Conservation (phyloP, 345 rosid species). For the Melastoma malabathricum region DNA sequence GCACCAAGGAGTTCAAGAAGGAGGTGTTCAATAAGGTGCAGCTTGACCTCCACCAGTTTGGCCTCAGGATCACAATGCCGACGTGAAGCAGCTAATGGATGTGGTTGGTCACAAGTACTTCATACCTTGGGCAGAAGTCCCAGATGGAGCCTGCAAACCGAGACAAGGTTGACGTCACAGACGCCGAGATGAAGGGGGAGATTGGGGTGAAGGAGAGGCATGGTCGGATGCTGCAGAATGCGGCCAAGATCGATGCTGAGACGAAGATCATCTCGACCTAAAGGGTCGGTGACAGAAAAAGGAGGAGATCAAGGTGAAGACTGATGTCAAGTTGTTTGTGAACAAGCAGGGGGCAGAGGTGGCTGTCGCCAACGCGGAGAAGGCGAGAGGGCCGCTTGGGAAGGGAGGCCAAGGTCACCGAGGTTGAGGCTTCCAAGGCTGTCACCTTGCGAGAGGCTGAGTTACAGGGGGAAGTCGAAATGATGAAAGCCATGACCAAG, state of each 20-base stretch:
- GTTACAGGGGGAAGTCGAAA: conserved; percentile 62
- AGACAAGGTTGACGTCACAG: conserved; percentile 57
- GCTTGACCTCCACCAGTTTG: conserved; percentile 63
- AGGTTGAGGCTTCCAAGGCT: conserved; percentile 46
- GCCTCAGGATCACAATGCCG: conserved; percentile 59
- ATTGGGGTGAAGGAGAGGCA: conserved; percentile 41
- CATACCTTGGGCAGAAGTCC: conserved; percentile 71
- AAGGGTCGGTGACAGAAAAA: conserved; percentile 54
- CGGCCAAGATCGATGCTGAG: conserved; percentile 63
- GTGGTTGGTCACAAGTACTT: conserved; percentile 82
- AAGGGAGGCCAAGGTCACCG: conserved; percentile 62
- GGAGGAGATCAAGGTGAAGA: conserved; percentile 53
- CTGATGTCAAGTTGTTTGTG: conserved; percentile 58
- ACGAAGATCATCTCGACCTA: conserved; percentile 47
- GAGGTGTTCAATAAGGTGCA: conserved; percentile 76
- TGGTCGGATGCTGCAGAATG: conserved; percentile 61
- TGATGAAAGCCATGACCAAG: conserved; percentile 49
- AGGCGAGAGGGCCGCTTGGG: no score
- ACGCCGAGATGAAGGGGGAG: conserved; percentile 80
- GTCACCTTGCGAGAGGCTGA: conserved; percentile 63
- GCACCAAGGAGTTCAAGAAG: conserved; percentile 60
- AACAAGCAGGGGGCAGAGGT: conserved; percentile 64
- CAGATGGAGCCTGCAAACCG: conserved; percentile 86
- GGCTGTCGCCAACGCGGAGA: conserved; percentile 59
- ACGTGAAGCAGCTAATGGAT: conserved; percentile 74